Evolutionary conservation across 495 filamentous ascomycete genomes (phyloP), one percentile per base, ranked within the genome.

Genomic region (Penicillium fimorum): DNA sequence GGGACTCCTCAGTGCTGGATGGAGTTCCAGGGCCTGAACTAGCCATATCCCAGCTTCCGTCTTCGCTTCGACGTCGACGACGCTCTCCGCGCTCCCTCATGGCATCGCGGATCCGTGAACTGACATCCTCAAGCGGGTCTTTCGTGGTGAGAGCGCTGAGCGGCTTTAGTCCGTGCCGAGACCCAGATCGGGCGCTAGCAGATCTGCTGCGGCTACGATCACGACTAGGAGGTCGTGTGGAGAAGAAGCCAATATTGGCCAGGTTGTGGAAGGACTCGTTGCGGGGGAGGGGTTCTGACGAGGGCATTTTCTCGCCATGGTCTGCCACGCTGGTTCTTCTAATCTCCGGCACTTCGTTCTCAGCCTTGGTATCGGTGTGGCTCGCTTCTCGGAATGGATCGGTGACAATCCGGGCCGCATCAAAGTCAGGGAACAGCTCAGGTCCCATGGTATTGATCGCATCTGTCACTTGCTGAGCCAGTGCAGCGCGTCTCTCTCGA

Each of bases 371-470:
- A 53, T 58, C 65, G 25, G 53, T 61, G 22, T 63, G 50, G 47
- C 51, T 64, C 57, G 66, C 61, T 51, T 79, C 74, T 15, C 75
- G 72, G 69, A 84, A 81, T 2, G 83, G 80, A 62, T 84, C 83
- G 2, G 82, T 79, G 29, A 98, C 79, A 53, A 97, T 86, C 17
- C 94, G 87, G 0, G 82, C 81, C 5, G 88, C 77, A 63, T 97
- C 90, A 68, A 97, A 99, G 72, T 99, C 94, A 11, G 91, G 91
- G 76, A 94, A 99, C 73, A 99, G 84, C 64, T 99, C 94, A 1
- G 94, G 94, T 0, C 95, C 94, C 30, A 97, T 83, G 7, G 88
- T 91, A 73, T 99, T 97, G 79, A 99, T 96, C 29, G 92, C 74
- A 13, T 93, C 84, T 2, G 90, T 95, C 33, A 97, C 91, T 64